phyloP scores from a whole-genome alignment of 495 filamentous ascomycete genomes.

The Hypoxylon cercidicola region DNA sequence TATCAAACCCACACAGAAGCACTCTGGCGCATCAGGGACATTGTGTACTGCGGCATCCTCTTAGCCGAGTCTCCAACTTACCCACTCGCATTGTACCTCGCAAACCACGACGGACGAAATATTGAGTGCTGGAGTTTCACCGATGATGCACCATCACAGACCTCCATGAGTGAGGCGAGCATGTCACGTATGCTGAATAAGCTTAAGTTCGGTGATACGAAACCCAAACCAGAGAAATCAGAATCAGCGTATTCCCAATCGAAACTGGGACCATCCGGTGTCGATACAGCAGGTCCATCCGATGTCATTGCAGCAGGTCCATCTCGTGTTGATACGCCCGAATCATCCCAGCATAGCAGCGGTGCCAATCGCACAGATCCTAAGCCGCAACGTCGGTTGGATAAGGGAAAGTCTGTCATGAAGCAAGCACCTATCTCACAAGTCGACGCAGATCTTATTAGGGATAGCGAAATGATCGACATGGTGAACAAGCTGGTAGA shows the following conservation, averaged over 20 bases:
- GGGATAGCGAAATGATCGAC: constrained; percentile 50
- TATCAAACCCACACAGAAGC: constrained; percentile 43
- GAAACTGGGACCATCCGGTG: not conserved
- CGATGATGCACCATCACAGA: constrained; percentile 21
- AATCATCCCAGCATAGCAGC: no score
- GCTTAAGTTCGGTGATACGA: constrained; percentile 32
- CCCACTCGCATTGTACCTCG: constrained; percentile 32
- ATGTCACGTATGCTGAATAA: constrained; percentile 38
- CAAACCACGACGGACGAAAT: constrained; percentile 27
- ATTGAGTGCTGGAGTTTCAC: constrained; percentile 41
- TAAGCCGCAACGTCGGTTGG: not conserved
- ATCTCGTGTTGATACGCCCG: no score
- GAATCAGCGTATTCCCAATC: not conserved
- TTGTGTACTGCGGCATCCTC: constrained; percentile 47
- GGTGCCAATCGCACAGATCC: not conserved
- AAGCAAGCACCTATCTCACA: constrained; percentile 20
- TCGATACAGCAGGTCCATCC: not conserved
- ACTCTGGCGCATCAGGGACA: constrained; percentile 48
- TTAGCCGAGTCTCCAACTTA: constrained; percentile 37
- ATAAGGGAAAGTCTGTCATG: constrained; percentile 33
- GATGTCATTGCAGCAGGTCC: no score
- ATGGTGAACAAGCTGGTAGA: constrained; percentile 56
- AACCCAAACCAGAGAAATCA: constrained; percentile 12
- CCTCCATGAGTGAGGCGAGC: constrained; percentile 23
- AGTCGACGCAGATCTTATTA: constrained; percentile 42